These are phyloP conservation scores for Diospyros kaki DNA, from an alignment of 148 eudicot species.

Conservation along the genomic window DNA sequence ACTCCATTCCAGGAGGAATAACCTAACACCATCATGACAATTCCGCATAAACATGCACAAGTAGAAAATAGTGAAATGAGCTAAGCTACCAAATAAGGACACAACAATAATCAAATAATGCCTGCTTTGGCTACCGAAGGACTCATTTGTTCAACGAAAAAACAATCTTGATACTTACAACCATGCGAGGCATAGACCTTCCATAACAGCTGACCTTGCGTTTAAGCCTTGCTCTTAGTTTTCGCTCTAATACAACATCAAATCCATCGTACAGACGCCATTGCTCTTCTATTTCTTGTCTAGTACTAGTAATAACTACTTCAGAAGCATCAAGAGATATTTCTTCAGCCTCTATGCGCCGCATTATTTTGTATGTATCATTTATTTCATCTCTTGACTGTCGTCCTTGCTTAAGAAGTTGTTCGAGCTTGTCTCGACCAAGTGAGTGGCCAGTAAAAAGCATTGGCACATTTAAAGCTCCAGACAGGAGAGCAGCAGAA, in stretches of 20 bases:
- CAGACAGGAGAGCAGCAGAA: constrained; percentile 57
- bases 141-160: background rate
- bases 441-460: constrained; percentile 63
- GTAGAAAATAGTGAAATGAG: background rate
- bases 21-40: constrained; percentile 41
- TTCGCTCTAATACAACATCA: constrained; percentile 64
- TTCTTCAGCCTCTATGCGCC: constrained; percentile 65
- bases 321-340: constrained; percentile 60
- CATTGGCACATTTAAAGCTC: constrained; percentile 62
- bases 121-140: background rate
- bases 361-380: constrained; percentile 48
- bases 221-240: constrained; percentile 69
- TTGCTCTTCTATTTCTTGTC: constrained; percentile 62
- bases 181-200: constrained; percentile 86
- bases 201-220: constrained; percentile 85
- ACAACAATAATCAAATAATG: background rate
- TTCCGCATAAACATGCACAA: background rate
- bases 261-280: constrained; percentile 70
- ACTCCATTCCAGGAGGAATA: constrained; percentile 26
- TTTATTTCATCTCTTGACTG: constrained; percentile 53
- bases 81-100: constrained; percentile 24
- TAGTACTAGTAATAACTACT: constrained; percentile 53
- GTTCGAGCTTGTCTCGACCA: constrained; percentile 59
- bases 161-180: constrained; percentile 42
- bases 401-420: constrained; percentile 54